These are phyloP conservation scores for Amyloporia xantha DNA, from an alignment of 768 basidiomycete genomes.

Conservation along the genomic window DNA sequence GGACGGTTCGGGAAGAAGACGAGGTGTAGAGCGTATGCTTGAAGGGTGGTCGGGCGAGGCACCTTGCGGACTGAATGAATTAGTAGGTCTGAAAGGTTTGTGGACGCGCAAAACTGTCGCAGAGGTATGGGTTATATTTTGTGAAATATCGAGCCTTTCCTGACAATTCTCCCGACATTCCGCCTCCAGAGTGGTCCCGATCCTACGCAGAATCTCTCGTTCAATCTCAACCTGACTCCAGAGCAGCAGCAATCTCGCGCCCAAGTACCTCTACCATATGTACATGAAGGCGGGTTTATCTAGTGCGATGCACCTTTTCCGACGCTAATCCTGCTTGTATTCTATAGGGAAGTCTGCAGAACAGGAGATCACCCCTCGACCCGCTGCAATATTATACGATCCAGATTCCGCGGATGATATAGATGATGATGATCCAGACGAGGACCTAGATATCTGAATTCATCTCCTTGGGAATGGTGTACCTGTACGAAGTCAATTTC, in stretches of 20 bases:
- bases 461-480: too few species aligned
- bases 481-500: too few species aligned
- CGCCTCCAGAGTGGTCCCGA: constrained; percentile 43
- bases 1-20: constrained; percentile 36
- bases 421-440: constrained; percentile 94
- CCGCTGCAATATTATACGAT: constrained; percentile 72
- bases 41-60: constrained; percentile 52
- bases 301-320: constrained; percentile 1
- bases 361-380: constrained; percentile 19
- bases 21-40: constrained; percentile 50
- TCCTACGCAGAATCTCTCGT: constrained; percentile 66
- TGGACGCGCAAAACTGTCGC: constrained; percentile 29
- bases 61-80: constrained; percentile 41
- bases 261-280: constrained; percentile 85
- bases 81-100: constrained; percentile 47
- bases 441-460: constrained; percentile 85
- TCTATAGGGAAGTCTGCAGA: constrained; percentile 30
- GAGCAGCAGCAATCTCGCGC: constrained; percentile 77
- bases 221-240: constrained; percentile 81
- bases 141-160: not conserved
- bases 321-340: not conserved
- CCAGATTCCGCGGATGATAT: constrained; percentile 93
- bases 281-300: constrained; percentile 63
- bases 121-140: constrained; percentile 10
- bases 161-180: constrained; percentile 2